Percentiles rank a stretch among this genome's conserved stretches.
These are phyloP conservation scores for Neofusicoccum ribis DNA, from an alignment of 2,329 filamentous ascomycete genomes.

Conservation along the genomic window DNA sequence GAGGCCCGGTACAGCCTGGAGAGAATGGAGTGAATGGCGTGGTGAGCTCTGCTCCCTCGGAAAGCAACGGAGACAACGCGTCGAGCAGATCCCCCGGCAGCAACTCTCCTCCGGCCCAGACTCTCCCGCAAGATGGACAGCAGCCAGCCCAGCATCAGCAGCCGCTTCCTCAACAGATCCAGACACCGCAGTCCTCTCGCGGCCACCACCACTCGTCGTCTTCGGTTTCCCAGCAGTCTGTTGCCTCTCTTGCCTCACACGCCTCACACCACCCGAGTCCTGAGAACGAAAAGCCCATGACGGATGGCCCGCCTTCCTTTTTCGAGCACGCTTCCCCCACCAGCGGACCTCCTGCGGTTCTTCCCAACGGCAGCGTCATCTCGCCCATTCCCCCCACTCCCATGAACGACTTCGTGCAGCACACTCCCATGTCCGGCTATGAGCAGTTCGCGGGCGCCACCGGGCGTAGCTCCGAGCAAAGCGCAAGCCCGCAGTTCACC, in stretches of 20 bases:
- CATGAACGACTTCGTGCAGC: constrained; percentile 42
- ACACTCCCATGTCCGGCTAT: constrained; percentile 49
- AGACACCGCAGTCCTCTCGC: constrained; percentile 1
- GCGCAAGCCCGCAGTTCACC: constrained; percentile 48
- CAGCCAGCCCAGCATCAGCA: constrained; percentile 1
- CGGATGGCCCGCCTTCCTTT: constrained; percentile 35
- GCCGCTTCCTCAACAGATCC: not conserved
- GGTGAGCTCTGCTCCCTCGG: constrained; percentile 35
- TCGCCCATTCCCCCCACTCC: constrained; percentile 42
- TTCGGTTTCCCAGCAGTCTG: constrained; percentile 3
- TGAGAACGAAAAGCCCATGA: constrained; percentile 21
- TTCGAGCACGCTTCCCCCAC: constrained; percentile 42
- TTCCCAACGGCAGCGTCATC: constrained; percentile 28
- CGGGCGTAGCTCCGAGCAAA: constrained; percentile 43
- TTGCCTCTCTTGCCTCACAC: constrained; percentile 5
- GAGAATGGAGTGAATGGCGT: constrained; percentile 26
- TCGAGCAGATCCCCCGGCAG: constrained; percentile 32
- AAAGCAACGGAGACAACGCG: constrained; percentile 33
- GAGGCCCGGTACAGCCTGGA: constrained; percentile 24
- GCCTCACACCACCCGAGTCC: constrained; percentile 17
- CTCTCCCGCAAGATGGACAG: constrained; percentile 1
- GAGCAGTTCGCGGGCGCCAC: constrained; percentile 45
- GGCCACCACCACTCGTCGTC: constrained; percentile 15
- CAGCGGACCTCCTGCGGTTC: constrained; percentile 32
- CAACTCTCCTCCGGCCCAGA: constrained; percentile 34